A percentile compares a stretch with the other conserved stretches of the same genome.
Conservation (phyloP, 257 asterid genomes). For the Nicotiana paniculata region DNA sequence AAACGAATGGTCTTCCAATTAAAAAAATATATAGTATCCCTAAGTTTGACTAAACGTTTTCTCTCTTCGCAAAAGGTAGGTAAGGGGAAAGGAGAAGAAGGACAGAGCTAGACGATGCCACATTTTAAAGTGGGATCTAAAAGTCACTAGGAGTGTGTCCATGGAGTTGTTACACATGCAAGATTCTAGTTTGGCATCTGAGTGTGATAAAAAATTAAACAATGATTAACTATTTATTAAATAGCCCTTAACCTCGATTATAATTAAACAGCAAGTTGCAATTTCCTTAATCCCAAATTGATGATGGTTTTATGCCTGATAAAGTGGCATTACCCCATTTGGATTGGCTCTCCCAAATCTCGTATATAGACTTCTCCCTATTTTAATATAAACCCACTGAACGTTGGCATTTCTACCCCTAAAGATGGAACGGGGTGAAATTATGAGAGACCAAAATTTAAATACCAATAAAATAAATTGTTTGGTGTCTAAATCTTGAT, state of each 20-base stretch:
- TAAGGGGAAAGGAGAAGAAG: neutral
- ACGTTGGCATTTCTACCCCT: neutral
- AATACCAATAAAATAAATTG: too few species aligned
- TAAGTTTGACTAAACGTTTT: neutral
- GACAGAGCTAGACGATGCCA: neutral
- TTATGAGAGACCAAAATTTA: too few species aligned
- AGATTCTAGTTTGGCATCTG: neutral
- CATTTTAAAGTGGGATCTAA: neutral
- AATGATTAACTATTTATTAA: neutral
- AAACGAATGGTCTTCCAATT: neutral
- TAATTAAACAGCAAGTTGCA: neutral
- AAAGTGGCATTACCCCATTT: neutral
- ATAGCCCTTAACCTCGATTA: neutral
- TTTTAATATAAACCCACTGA: neutral
- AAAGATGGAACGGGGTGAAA: neutral
- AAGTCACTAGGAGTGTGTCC: neutral
- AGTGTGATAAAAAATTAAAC: neutral
- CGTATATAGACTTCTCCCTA: neutral
- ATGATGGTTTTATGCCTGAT: neutral
- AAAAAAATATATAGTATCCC: neutral
- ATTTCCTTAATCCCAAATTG: neutral
- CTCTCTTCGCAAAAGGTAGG: neutral
- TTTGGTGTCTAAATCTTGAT: too few species aligned
- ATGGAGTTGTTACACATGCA: neutral
- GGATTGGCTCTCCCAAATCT: constrained; percentile 6